Base-by-base conservation (phyloP, 140 eudicot genomes). In the Ambrosia hybrid region DNA sequence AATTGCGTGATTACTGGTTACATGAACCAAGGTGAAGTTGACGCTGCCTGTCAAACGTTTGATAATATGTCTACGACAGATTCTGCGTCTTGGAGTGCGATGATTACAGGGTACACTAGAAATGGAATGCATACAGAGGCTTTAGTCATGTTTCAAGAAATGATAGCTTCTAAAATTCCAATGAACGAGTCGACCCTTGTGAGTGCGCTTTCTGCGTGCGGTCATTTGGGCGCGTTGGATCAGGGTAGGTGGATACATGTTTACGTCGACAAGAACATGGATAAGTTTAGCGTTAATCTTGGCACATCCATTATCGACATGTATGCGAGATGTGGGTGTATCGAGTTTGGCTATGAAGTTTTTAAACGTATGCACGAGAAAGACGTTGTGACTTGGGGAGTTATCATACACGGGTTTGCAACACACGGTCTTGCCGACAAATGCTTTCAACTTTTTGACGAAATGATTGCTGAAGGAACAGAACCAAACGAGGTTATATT, bases 31-130 rank as follows among this genome's bases (percentile, higher is more conserved):
- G 93, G 89, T 0, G 69, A 65, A 38, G 78, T 82, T 14, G 9
- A 69, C n/a, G 13, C 7, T 41, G 87, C 87, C 0, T 16, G 48
- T 0, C 51, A 79, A 11, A 1, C 79, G 73, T 84, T 87, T 9
- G 80, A 79, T 13, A 49, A 76, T 1, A 87, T 84, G 84, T 48
- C 39, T 43, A 57, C 11, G 43, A 67, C 65, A 82, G 84, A 84
- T 79, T 72, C 79, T 3, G 87, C 83, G 57, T 65, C 87, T 58
- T 87, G 93, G 89, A 84, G 89, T 77, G 80, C 76, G 11, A 74
- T 84, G 87, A 67, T 79, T 73, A 73, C 85, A 12, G 87, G 89
- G 39, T 87, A 77, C 68, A 76, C 82, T 10, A 70, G 52, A 71
- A 82, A 57, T 14, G 74, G 78, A 57, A 73, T 79, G 83, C 57